Evolutionary conservation across 176 grass and related monocot genomes (phyloP).

Genomic region (Carex myosuroides): DNA sequence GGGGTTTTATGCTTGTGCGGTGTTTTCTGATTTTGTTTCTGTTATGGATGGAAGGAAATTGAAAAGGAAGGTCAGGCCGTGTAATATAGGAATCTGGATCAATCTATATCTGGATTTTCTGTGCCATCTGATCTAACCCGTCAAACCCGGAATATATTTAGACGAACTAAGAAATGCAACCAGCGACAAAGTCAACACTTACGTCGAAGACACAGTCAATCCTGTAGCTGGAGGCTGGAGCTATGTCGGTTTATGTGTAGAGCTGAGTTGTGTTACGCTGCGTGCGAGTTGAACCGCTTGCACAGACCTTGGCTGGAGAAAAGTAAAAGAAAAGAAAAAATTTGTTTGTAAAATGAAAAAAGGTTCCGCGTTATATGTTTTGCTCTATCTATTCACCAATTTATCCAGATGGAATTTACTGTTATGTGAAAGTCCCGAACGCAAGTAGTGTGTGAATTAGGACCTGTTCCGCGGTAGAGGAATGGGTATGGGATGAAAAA

Average conservation of each 20-base stretch:
- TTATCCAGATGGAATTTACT: no score
- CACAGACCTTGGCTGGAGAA: background rate
- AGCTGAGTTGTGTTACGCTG: background rate
- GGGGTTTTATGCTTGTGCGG: background rate
- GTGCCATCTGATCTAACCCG: background rate
- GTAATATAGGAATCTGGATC: background rate
- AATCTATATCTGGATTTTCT: background rate
- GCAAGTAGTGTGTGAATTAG: no score
- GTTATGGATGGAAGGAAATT: background rate
- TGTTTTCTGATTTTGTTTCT: background rate
- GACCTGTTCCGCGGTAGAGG: no score
- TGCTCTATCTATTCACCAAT: no score
- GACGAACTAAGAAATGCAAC: background rate
- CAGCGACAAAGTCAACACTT: background rate
- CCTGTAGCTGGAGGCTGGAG: background rate
- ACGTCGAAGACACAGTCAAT: background rate
- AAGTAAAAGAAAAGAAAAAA: background rate
- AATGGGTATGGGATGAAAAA: no score
- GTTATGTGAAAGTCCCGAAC: no score
- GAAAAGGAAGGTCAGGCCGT: background rate
- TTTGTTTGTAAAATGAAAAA: no score
- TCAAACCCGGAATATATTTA: background rate
- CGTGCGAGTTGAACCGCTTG: background rate
- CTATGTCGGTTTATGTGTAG: background rate
- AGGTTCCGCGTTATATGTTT: no score